A percentile compares a stretch with the other conserved stretches of the same genome.
Conservation (phyloP, 495 filamentous ascomycete genomes). For the Podospora sp. region DNA sequence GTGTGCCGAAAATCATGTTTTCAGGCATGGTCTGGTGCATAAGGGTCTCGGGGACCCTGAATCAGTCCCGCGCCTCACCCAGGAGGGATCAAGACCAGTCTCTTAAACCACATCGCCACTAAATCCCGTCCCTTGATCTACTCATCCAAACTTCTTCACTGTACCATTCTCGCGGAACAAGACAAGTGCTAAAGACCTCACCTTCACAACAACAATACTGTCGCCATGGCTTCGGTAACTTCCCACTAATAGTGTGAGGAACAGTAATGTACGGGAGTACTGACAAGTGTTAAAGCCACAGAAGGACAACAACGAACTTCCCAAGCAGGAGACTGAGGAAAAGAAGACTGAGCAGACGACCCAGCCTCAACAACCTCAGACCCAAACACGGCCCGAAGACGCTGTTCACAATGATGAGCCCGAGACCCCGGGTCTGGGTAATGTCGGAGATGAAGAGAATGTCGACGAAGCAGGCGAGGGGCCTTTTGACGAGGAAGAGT, state of each 20-base stretch:
- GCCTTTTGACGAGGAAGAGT: constrained; percentile 23
- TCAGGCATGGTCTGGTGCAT: constrained; percentile 27
- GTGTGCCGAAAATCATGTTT: constrained; percentile 26
- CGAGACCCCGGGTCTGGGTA: not conserved
- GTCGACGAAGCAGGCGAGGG: constrained; percentile 20
- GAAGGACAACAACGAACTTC: constrained; percentile 25
- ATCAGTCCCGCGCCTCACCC: not conserved
- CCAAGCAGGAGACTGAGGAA: constrained; percentile 25
- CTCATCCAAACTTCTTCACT: constrained; percentile 23
- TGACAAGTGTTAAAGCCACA: not conserved
- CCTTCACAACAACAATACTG: not conserved
- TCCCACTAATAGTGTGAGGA: not conserved
- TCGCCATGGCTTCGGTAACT: constrained; percentile 35
- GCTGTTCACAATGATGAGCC: constrained; percentile 4
- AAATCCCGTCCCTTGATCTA: constrained; percentile 5
- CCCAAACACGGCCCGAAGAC: constrained; percentile 9
- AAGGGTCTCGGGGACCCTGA: constrained; percentile 25
- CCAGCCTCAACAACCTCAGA: constrained; percentile 18
- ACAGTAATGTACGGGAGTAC: not conserved
- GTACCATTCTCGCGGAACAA: not conserved
- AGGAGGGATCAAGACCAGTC: constrained; percentile 2
- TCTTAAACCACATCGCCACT: constrained; percentile 27
- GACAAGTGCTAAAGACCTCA: not conserved
- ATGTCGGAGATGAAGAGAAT: constrained; percentile 13
- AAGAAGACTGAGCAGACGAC: constrained; percentile 19